phyloP scores from a whole-genome alignment of 352 stramenopile genomes.

The Blastocystis sp. region DNA sequence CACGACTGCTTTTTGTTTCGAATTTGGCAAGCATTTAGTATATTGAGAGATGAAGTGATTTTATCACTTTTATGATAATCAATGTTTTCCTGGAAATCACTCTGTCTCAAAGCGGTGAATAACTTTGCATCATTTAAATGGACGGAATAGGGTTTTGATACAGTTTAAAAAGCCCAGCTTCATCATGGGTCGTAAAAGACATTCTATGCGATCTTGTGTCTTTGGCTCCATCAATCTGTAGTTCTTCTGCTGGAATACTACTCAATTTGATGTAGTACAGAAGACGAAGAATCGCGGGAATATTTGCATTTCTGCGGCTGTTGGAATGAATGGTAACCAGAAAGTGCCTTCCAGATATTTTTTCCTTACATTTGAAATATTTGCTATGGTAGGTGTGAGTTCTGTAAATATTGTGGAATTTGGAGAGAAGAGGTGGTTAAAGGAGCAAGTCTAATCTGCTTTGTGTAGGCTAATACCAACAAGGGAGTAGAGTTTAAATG shows the following conservation, averaged over 20 bases:
- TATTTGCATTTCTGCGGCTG: neutral
- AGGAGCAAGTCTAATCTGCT: neutral
- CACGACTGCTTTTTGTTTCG: constrained; percentile 97
- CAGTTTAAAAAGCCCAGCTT: too few relatives aligned
- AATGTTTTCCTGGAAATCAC: neutral
- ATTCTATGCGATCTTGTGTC: too few relatives aligned
- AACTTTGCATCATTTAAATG: too few relatives aligned
- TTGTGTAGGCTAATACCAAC: constrained; percentile 41
- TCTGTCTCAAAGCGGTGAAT: neutral
- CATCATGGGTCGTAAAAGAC: too few relatives aligned
- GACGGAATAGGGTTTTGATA: too few relatives aligned
- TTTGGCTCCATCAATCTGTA: too few relatives aligned
- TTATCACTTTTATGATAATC: neutral
- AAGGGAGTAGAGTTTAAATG: constrained; percentile 97
- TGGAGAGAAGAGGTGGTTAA: neutral
- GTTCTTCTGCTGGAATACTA: too few relatives aligned
- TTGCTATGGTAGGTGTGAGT: neutral
- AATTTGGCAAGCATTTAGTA: constrained; percentile 95
- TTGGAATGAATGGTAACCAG: constrained; percentile 7
- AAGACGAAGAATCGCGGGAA: neutral
- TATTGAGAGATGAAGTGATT: neutral
- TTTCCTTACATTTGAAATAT: neutral
- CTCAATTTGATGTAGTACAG: neutral
- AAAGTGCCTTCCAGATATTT: neutral
- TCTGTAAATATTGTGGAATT: neutral